These are phyloP conservation scores for Malassezia caprae DNA, from an alignment of 1,284 basidiomycete species.

Conservation along the genomic window DNA sequence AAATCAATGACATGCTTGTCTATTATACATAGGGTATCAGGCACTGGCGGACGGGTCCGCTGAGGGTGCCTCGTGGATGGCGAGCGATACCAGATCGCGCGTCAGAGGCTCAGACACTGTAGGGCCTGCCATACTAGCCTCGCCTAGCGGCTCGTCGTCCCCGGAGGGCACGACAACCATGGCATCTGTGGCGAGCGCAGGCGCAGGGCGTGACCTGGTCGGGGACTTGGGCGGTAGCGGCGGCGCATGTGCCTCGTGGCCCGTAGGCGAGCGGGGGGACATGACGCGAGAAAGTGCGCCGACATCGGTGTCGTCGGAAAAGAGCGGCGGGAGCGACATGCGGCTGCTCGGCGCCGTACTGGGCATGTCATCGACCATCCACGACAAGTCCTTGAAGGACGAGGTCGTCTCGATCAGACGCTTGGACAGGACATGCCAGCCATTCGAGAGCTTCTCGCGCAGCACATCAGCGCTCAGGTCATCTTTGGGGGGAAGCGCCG, in stretches of 20 bases:
- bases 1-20: conserved; percentile 7
- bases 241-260: neutral
- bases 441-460: conserved; percentile 5
- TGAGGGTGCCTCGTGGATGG: neutral
- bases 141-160: neutral
- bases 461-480: neutral
- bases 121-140: neutral
- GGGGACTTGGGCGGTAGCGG: neutral
- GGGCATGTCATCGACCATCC: conserved; percentile 1
- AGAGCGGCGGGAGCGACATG: neutral
- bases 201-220: neutral
- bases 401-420: conserved; percentile 10
- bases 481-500: neutral
- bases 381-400: conserved; percentile 2
- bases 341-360: conserved; percentile 10
- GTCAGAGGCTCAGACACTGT: neutral
- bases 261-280: neutral
- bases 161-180: neutral
- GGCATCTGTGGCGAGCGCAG: neutral
- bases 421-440: conserved; percentile 15
- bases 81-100: neutral
- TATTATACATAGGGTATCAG: neutral
- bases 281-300: neutral
- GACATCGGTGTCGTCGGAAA: neutral
- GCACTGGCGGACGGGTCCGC: neutral